Evolutionary conservation across 2,329 filamentous ascomycete genomes (phyloP), one percentile per base, ranked within the genome.

Genomic region (Cytospora mali): DNA sequence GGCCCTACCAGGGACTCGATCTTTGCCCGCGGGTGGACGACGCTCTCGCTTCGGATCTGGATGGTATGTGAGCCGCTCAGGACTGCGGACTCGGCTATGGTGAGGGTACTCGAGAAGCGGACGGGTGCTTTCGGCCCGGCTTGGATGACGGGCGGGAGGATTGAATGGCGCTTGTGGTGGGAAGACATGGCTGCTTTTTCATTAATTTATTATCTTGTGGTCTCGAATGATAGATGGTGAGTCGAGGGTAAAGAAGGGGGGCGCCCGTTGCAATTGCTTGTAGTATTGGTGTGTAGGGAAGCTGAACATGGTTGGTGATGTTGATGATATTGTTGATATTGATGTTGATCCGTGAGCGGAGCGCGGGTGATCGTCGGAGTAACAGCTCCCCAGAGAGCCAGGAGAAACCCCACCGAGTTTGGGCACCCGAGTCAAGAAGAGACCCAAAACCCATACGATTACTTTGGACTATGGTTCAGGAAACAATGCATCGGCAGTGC

Each of bases 1-100:
- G 92, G 88, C 5, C 92, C 92, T 57, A 89, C 82, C 62, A 87
- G 87, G 10, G 94, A 89, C 70, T 93, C 90, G 62, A 97, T 84
- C 66, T 88, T 87, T 18, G 88, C 86, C 55, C 93, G 91, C 1
- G 95, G 93, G 71, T 98, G 94, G n/a, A 99, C 78, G 7, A 97
- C 85, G 4, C 87, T 88, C 71, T 92, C 88, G 27, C 90, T 83
- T 62, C 88, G 88, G 66, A 98, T 87, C 51, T 86, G 88, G 66
- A 99, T 91, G 1, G 87, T 88, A 73, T 96, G 84, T 2, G 84
- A 87, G 67, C 95, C 95, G 21, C 80, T 85, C 21, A 90, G 77
- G 21, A 84, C 77, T 13, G 87, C 85, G 63, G 83, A 83, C 67
- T 89, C 86, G 71, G 86, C 83, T 63, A 90, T 87, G 31, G 80